Evolutionary conservation across 805 yeast species (phyloP).

Genomic region (Cyberlindnera euphorbiiphila): DNA sequence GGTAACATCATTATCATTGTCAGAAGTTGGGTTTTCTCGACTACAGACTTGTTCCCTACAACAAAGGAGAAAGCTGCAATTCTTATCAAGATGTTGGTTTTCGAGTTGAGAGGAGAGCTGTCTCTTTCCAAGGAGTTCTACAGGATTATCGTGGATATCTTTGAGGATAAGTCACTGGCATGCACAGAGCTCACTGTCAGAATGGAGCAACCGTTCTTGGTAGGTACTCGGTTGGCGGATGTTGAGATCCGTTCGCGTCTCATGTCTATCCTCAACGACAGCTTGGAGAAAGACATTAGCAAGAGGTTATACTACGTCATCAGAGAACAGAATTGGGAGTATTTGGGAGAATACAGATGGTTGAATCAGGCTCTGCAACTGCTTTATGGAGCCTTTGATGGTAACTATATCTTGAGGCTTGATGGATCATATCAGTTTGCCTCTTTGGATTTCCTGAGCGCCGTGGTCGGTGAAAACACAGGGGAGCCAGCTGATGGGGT

Average conservation of each 20-base stretch:
- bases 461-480: slow-evolving; percentile 22
- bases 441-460: slow-evolving; percentile 41
- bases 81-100: slow-evolving; percentile 87
- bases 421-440: slow-evolving; percentile 51
- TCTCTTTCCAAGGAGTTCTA: slow-evolving; percentile 75
- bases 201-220: slow-evolving; percentile 94
- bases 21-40: slow-evolving; percentile 84
- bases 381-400: slow-evolving; percentile 72
- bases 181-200: slow-evolving; percentile 88
- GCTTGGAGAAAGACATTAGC: slow-evolving; percentile 72
- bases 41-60: slow-evolving; percentile 84
- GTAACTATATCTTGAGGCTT: slow-evolving; percentile 43
- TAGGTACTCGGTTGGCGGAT: slow-evolving; percentile 84
- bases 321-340: slow-evolving; percentile 98
- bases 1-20: slow-evolving; percentile 74
- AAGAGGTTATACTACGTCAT: slow-evolving; percentile 82
- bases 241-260: slow-evolving; percentile 69
- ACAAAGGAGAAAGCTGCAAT: slow-evolving; percentile 95
- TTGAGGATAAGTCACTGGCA: slow-evolving; percentile 71
- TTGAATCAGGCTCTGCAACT: slow-evolving; percentile 88
- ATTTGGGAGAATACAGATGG: slow-evolving; percentile 90
- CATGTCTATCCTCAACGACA: slow-evolving; percentile 72
- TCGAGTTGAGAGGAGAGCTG: slow-evolving; percentile 83
- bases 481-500: slow-evolving; percentile 27
- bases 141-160: slow-evolving; percentile 81